These are phyloP conservation scores for Avena eriantha DNA, from an alignment of 176 grass and related monocot species.

Conservation along the genomic window DNA sequence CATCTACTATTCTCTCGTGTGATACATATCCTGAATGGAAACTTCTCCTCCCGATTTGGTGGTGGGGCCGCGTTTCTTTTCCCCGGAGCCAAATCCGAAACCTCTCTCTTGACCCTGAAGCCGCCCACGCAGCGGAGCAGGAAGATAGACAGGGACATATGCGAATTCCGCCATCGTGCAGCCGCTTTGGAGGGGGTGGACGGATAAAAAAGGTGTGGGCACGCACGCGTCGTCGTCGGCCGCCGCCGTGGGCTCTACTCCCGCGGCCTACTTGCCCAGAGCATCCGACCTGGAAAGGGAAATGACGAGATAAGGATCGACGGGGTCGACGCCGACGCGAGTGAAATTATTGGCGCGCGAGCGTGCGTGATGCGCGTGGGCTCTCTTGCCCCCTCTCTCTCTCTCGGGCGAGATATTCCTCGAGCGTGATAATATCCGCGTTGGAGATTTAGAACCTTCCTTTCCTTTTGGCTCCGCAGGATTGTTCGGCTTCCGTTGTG, in stretches of 20 bases:
- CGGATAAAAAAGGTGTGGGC: constrained; percentile 33
- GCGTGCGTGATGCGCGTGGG: background rate
- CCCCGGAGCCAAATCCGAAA: background rate
- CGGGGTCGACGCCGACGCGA: background rate
- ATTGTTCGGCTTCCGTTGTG: constrained; percentile 15
- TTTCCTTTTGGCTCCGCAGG: background rate
- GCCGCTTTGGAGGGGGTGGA: constrained; percentile 29
- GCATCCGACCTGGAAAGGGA: constrained; percentile 15
- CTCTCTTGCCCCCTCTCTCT: background rate
- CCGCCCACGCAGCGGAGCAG: background rate
- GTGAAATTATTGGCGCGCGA: constrained; percentile 40
- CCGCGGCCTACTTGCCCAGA: background rate
- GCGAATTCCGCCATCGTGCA: background rate
- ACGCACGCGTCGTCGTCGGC: background rate
- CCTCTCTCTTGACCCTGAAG: constrained; percentile 16
- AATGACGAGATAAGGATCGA: constrained; percentile 44
- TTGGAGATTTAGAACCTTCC: constrained; percentile 2
- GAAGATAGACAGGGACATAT: constrained; percentile 3
- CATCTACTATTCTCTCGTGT: background rate
- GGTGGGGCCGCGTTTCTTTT: background rate
- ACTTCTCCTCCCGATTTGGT: constrained; percentile 6
- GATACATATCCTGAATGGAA: background rate
- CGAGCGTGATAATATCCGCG: constrained; percentile 44
- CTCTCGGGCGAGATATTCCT: background rate
- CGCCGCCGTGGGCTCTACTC: constrained; percentile 32